Percentiles rank a stretch among this genome's conserved stretches.
Evolutionary conservation across 2,329 filamentous ascomycete genomes (phyloP).

Genomic region (Aspergillus quadrilineatus): DNA sequence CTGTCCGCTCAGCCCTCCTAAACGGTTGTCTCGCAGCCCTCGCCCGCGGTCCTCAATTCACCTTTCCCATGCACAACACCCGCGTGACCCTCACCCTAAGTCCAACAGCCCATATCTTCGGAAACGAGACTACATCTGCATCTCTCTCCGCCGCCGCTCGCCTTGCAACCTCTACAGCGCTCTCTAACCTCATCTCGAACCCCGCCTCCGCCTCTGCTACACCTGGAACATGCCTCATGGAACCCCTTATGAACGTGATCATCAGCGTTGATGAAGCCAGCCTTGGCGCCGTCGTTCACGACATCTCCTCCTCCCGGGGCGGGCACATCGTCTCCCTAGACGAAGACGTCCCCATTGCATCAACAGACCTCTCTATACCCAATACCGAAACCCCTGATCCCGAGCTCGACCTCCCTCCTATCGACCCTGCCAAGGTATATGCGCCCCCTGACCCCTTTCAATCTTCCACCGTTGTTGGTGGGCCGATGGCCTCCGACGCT

Average conservation of each 20-base stretch:
- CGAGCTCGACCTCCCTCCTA: constrained; percentile 42
- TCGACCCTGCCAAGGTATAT: constrained; percentile 77
- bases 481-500: constrained; percentile 27
- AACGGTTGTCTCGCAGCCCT: constrained; percentile 82
- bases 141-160: constrained; percentile 67
- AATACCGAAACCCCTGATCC: constrained; percentile 20
- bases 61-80: constrained; percentile 76
- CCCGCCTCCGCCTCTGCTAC: constrained; percentile 45
- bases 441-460: constrained; percentile 80
- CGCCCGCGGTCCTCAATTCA: constrained; percentile 76
- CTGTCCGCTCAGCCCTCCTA: constrained; percentile 58
- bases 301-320: constrained; percentile 71
- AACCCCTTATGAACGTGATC: constrained; percentile 88
- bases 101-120: constrained; percentile 62
- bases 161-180: constrained; percentile 66
- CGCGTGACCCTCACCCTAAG: constrained; percentile 70
- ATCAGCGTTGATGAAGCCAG: constrained; percentile 82
- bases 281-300: constrained; percentile 79
- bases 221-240: constrained; percentile 67
- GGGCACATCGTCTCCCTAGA: constrained; percentile 72
- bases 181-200: constrained; percentile 54
- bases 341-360: constrained; percentile 41
- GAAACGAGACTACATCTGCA: constrained; percentile 64
- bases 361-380: constrained; percentile 25
- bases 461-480: constrained; percentile 24